Percentiles rank a stretch among this genome's conserved stretches.
Conservation (phyloP, 805 yeast genomes). For the Kluyveromyces siamensis region DNA sequence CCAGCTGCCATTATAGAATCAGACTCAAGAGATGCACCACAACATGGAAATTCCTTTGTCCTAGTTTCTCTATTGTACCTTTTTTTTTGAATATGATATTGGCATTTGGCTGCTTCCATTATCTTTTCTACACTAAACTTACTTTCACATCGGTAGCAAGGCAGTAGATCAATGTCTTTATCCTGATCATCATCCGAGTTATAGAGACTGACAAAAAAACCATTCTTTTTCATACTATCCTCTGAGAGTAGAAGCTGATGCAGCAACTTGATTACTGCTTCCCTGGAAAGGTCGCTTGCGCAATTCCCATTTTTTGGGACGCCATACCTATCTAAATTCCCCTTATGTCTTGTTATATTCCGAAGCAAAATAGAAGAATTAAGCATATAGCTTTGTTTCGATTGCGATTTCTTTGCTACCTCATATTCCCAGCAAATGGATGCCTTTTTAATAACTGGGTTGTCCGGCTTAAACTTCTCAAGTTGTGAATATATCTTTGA, state of each 20-base stretch:
- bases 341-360: slow-evolving; percentile 22
- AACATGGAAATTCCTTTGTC: slow-evolving; percentile 24
- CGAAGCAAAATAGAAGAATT: slow-evolving; percentile 24
- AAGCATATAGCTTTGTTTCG: slow-evolving; percentile 24
- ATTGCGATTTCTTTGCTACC: slow-evolving; percentile 20
- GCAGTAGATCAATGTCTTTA: slow-evolving; percentile 5
- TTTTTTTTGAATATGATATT: slow-evolving; percentile 23
- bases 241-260: slow-evolving; percentile 11
- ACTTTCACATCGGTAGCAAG: slow-evolving; percentile 24
- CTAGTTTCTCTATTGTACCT: slow-evolving; percentile 18
- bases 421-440: slow-evolving; percentile 20
- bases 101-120: slow-evolving; percentile 21
- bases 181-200: neutral
- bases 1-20: slow-evolving; percentile 21
- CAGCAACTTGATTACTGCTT: slow-evolving; percentile 12
- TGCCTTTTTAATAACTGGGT: slow-evolving; percentile 9
- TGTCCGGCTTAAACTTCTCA: slow-evolving; percentile 11
- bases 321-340: slow-evolving; percentile 12
- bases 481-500: slow-evolving; percentile 19
- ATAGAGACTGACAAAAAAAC: slow-evolving; percentile 13
- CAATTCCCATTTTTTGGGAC: slow-evolving; percentile 1
- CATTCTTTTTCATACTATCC: slow-evolving; percentile 15
- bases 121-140: slow-evolving; percentile 20
- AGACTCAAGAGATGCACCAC: slow-evolving; percentile 25
- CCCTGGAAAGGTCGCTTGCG: slow-evolving; percentile 5